phyloP scores from a whole-genome alignment of 805 yeast genomes.

The Saturnispora mendoncae region DNA sequence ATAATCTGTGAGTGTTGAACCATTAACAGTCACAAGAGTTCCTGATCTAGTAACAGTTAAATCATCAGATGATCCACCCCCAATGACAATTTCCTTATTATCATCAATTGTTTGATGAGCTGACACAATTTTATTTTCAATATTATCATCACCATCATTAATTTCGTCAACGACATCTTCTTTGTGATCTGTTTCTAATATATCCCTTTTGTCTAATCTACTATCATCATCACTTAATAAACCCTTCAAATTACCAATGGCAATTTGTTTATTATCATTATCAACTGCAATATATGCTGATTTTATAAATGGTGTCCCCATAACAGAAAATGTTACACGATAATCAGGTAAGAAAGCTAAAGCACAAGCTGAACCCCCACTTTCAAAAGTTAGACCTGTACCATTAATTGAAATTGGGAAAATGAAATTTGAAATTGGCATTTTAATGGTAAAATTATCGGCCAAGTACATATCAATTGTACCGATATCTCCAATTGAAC shows the following conservation, averaged over 20 bases:
- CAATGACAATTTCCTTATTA: slow-evolving; percentile 2
- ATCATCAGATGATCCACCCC: slow-evolving; percentile 1
- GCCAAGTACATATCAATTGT: slow-evolving; percentile 46
- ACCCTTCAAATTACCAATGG: slow-evolving; percentile 33
- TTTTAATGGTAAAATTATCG: slow-evolving; percentile 34
- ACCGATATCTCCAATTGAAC: slow-evolving; percentile 45
- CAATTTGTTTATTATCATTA: slow-evolving; percentile 46
- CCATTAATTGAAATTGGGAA: slow-evolving; percentile 31
- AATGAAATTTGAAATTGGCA: slow-evolving; percentile 43
- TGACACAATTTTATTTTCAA: no score
- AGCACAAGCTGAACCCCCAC: slow-evolving; percentile 50
- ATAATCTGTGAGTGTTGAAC: slow-evolving; percentile 5
- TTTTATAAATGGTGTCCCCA: slow-evolving; percentile 53
- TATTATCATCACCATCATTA: no score
- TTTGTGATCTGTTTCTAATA: not conserved
- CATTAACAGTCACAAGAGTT: slow-evolving; percentile 3
- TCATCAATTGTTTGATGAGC: not conserved
- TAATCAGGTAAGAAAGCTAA: slow-evolving; percentile 43
- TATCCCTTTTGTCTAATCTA: not conserved
- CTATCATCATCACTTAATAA: slow-evolving; percentile 27
- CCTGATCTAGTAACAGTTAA: not conserved
- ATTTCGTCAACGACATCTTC: not conserved
- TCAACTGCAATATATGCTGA: slow-evolving; percentile 55
- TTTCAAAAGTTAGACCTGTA: slow-evolving; percentile 36
- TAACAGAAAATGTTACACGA: slow-evolving; percentile 38